Evolutionary conservation across 345 rosid species (phyloP), one percentile per base, ranked within the genome.

Genomic region (Euphorbia peplus): DNA sequence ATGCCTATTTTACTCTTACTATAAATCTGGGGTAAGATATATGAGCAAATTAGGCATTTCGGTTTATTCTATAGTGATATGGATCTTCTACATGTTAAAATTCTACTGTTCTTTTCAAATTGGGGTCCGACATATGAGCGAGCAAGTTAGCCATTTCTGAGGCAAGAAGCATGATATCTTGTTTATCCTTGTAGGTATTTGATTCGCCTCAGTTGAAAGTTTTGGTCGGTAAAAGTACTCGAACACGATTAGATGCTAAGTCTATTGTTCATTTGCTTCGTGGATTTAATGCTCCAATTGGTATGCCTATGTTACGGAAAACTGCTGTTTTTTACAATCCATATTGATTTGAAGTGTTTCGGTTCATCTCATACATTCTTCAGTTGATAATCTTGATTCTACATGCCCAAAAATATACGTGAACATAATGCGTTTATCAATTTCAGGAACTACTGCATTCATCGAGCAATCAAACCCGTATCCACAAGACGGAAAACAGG

Each of bases 401-500:
- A 51, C 10, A 46, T 68, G 22, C n/a, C 5, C 4, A 37, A 61
- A 16, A 8, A n/a, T 53, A 30, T 55, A 37, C 60, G 63, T 2
- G 26, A 52, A 22, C 53, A 19, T 70, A 48, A 13, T 47, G 28
- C 62, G 63, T 73, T 67, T 60, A 63, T 73, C 53, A 6, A 9
- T 75, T 81, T 66, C 71, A 90, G 96, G 93, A 73, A 86, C 86
- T 57, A 83, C 79, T 55, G 96, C 92, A 12, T 88, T 81, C 66
- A 69, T 88, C 70, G 90, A 86, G 72, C 93, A 90, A 74, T 86
- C 91, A 5, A 73, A 14, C 68, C 96, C 96, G 22, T 90, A 32
- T 82, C 96, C 96, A 15, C 73, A 86, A 83, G 96, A 90, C 67
- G 93, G 96, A 75, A 90, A 86, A 77, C 93, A 80, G 91, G 93